Conservation (phyloP, 2,329 filamentous ascomycete species). For the Zasmidium angulare region DNA sequence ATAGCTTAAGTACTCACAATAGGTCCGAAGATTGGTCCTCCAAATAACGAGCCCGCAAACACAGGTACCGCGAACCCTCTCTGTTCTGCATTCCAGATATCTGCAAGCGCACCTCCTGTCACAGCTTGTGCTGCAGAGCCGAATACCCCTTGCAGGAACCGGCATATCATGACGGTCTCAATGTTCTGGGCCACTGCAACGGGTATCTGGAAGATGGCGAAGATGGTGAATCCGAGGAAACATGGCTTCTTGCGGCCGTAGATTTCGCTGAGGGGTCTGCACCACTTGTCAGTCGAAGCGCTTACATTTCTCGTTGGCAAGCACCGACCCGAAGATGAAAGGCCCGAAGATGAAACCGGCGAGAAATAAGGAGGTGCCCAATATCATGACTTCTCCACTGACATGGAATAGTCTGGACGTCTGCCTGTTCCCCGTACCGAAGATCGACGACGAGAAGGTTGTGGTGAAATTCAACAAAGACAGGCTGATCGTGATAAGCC, state of each 20-base stretch:
- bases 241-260: slow-evolving; percentile 48
- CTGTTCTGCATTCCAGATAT: slow-evolving; percentile 44
- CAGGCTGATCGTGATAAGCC: slow-evolving; percentile 14
- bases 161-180: slow-evolving; percentile 43
- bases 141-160: slow-evolving; percentile 45
- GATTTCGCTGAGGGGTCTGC: slow-evolving; percentile 54
- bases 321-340: slow-evolving; percentile 38
- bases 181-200: slow-evolving; percentile 45
- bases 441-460: slow-evolving; percentile 15
- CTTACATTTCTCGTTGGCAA: not conserved
- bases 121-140: slow-evolving; percentile 46
- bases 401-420: slow-evolving; percentile 8
- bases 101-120: slow-evolving; percentile 47
- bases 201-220: slow-evolving; percentile 42
- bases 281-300: not conserved
- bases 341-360: slow-evolving; percentile 59
- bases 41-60: slow-evolving; percentile 66
- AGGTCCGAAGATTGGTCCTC: slow-evolving; percentile 62
- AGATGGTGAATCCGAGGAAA: slow-evolving; percentile 35
- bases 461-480: slow-evolving; percentile 12
- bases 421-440: slow-evolving; percentile 8
- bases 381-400: not conserved
- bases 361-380: slow-evolving; percentile 60
- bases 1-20: slow-evolving; percentile 43
- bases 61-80: slow-evolving; percentile 56